These are phyloP conservation scores for Heliosperma pusillum DNA, from an alignment of 148 eudicot species.

Conservation along the genomic window DNA sequence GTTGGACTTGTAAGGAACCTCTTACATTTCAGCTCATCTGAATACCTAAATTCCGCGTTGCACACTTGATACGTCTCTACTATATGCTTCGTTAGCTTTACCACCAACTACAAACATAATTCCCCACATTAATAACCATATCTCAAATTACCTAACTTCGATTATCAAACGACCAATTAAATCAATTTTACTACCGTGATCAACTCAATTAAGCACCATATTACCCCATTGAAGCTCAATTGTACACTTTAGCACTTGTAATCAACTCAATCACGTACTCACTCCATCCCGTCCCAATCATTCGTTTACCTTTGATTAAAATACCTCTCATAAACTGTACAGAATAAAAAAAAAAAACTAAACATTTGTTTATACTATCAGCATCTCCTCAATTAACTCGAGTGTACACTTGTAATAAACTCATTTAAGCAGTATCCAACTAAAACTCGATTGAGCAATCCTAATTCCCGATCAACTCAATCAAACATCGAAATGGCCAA, in stretches of 20 bases:
- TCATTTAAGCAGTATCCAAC: background rate
- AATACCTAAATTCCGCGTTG: constrained; percentile 72
- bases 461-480: background rate
- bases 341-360: too few species aligned
- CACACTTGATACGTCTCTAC: constrained; percentile 80
- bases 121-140: background rate
- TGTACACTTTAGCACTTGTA: too few species aligned
- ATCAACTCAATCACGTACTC: too few species aligned
- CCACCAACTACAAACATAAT: constrained; percentile 53
- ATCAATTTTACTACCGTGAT: background rate
- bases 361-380: too few species aligned
- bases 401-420: background rate
- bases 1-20: constrained; percentile 87
- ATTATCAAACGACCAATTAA: background rate
- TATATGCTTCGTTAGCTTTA: constrained; percentile 80
- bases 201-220: background rate
- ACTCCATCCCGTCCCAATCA: too few species aligned
- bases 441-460: background rate
- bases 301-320: too few species aligned
- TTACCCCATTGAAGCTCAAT: background rate
- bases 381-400: too few species aligned
- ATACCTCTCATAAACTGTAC: too few species aligned
- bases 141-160: background rate
- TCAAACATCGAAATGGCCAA: background rate
- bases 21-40: constrained; percentile 76